Evolutionary conservation across 208 protist genomes (phyloP).

Genomic region (Trypanosomatidae sp.): DNA sequence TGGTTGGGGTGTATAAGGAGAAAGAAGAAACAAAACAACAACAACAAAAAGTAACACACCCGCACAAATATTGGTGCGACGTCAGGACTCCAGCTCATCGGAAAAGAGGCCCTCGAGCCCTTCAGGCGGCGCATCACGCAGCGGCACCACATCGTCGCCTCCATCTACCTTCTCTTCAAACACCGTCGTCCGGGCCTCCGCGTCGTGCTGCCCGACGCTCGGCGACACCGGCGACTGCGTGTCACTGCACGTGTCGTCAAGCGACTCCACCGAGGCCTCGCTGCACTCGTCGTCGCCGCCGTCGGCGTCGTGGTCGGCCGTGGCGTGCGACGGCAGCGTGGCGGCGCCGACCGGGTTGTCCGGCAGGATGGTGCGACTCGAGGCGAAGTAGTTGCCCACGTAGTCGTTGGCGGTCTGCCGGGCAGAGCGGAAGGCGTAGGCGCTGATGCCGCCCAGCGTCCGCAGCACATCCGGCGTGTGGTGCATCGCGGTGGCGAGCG

Average conservation of each 20-base stretch:
- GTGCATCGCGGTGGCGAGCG: conserved; percentile 23
- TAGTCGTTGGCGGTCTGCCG: conserved; percentile 32
- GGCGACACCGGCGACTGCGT: conserved; percentile 4
- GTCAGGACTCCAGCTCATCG: no score
- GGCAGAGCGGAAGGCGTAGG: conserved; percentile 28
- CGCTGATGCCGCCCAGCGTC: conserved; percentile 29
- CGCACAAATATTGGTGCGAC: no score
- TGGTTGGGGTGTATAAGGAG: no score
- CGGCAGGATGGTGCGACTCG: conserved; percentile 21
- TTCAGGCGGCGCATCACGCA: no score
- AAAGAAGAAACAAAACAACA: no score
- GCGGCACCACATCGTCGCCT: no score
- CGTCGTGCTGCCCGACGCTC: neutral
- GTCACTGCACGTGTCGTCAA: conserved; percentile 23
- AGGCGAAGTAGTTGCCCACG: conserved; percentile 22
- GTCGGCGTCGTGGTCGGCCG: neutral
- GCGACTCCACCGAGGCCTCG: conserved; percentile 22
- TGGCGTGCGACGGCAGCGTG: neutral
- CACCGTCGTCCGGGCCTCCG: neutral
- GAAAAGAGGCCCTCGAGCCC: no score
- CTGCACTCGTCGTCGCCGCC: conserved; percentile 9
- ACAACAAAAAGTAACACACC: no score
- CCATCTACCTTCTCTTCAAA: no score
- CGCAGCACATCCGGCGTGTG: conserved; percentile 33
- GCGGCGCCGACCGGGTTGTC: conserved; percentile 9